Evolutionary conservation across 345 rosid species (phyloP), one percentile per base, ranked within the genome.

Genomic region (Melastoma malabathricum): DNA sequence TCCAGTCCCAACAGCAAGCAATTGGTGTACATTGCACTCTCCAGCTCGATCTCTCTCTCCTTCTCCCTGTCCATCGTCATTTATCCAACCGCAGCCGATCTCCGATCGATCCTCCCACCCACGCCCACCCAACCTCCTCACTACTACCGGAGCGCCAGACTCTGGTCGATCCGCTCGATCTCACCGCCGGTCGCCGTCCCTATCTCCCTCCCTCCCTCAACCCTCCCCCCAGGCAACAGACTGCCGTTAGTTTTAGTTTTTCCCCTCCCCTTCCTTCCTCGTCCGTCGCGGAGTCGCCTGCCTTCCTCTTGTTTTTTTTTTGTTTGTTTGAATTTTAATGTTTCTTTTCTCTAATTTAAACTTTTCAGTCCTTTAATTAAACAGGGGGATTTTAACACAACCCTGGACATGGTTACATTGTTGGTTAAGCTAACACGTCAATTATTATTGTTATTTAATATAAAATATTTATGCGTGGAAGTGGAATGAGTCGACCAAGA

Each of bases 21-120:
- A 72, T 92, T 92, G 15, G 98, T 92, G 79, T 92, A 92, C 98
- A 92, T 84, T 84, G 99, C 95, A 61, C 97, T 88, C 82, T 92
- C 99, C 16, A 92, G 90, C 83, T 84, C 97, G 18, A 83, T 68
- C 75, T 92, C 99, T 71, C 99, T 84, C 71, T 92, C 99, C 86
- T 88, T 92, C 70, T 92, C 99, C 75, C 95, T 76, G 64, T 88
- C 99, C 94, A 92, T 92, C 78, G 85, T 82, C 94, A 92, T 22
- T 22, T 22, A 22, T 92, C 79, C 12, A 34, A 6, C 41, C 2
- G 9, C 41, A 6, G 12, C n/a, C 6, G 59, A 45, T 45, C 49
- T 25, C 18, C 59, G 50, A 23, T 59, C 19, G 46, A 46, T 2
- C 17, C 52, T 44, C 16, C 62, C 46, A 47, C 46, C 56, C 15